phyloP scores from a whole-genome alignment of 2,329 filamentous ascomycete species.

The Zasmidium citrigriseum region DNA sequence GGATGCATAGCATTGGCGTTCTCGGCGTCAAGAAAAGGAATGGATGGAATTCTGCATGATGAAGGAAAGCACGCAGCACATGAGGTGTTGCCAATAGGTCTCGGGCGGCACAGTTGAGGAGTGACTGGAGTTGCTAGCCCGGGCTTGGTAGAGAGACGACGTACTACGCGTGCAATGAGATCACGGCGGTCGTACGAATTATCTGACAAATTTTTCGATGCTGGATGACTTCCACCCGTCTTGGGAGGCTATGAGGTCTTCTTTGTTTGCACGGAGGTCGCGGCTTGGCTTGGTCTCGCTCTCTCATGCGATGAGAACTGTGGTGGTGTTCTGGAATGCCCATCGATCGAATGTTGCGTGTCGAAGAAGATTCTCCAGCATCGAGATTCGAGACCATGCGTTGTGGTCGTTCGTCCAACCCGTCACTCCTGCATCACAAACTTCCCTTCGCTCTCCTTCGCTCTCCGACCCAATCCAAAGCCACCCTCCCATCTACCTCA shows the following conservation, averaged over 20 bases:
- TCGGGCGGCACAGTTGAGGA: background rate
- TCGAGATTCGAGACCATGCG: background rate
- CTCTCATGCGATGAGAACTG: too few relatives aligned
- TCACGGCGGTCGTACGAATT: background rate
- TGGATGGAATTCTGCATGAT: conserved; percentile 4
- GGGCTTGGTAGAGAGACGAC: background rate
- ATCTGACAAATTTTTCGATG: background rate
- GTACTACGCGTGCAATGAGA: background rate
- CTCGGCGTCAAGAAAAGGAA: conserved; percentile 17
- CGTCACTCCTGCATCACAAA: background rate
- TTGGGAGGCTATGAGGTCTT: background rate
- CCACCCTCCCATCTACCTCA: too few relatives aligned
- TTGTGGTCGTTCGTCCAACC: background rate
- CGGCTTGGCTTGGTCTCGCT: background rate
- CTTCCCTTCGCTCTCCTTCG: too few relatives aligned
- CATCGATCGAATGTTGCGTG: background rate
- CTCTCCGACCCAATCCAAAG: too few relatives aligned
- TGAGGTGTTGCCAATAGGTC: background rate
- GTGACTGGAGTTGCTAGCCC: too few relatives aligned
- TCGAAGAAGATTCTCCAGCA: too few relatives aligned
- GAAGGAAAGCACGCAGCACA: background rate
- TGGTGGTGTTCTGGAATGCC: too few relatives aligned
- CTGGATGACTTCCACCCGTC: background rate
- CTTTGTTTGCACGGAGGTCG: background rate
- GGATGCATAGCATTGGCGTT: conserved; percentile 29